A percentile compares a stretch with the other conserved stretches of the same genome.
These are phyloP conservation scores for Pestalotiopsis sp. DNA, from an alignment of 2,329 filamentous ascomycete genomes.

Conservation along the genomic window DNA sequence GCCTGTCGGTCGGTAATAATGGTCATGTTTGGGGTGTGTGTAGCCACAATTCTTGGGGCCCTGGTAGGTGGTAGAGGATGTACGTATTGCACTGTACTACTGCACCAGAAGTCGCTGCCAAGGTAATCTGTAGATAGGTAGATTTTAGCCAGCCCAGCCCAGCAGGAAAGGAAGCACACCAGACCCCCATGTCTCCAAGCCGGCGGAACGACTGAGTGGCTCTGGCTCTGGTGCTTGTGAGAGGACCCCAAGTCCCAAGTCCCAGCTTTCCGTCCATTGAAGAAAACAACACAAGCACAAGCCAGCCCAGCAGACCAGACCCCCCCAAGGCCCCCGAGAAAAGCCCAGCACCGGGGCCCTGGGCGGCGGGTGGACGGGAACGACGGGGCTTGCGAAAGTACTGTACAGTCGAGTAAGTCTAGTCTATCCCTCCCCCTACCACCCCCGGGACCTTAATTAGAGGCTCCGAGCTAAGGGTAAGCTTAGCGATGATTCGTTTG, in stretches of 20 bases:
- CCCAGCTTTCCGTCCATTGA: not conserved
- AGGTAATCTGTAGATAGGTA: not conserved
- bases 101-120: no score
- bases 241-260: no score
- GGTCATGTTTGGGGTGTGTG: no score
- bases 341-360: not conserved
- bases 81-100: no score
- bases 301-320: no score
- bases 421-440: no score
- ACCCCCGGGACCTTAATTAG: not conserved
- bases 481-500: not conserved
- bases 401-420: not conserved
- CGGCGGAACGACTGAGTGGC: not conserved
- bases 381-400: slow-evolving; percentile 11
- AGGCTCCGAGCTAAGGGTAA: not conserved
- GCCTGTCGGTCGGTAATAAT: no score
- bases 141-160: not conserved
- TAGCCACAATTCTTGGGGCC: no score
- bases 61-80: no score
- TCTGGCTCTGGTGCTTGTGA: not conserved
- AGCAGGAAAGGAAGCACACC: not conserved
- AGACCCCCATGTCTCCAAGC: not conserved
- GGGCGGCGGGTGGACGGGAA: slow-evolving; percentile 12
- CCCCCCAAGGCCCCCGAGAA: no score
- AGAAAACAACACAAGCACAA: not conserved